Base-by-base conservation (phyloP, 441 rosid species). In the Erodium texanum region DNA sequence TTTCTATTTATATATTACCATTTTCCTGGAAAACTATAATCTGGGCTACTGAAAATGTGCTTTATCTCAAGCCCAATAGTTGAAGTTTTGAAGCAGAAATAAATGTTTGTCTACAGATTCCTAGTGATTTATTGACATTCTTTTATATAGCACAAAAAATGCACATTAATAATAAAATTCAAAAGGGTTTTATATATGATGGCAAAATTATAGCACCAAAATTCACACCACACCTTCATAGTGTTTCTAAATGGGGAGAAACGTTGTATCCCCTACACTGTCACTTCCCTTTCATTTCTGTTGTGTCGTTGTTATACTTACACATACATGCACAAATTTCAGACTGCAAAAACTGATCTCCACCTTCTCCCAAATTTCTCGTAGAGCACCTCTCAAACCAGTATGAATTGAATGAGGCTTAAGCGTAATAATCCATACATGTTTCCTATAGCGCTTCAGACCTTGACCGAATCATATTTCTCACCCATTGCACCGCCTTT, bases 401-500 rank as follows among this genome's bases (percentile, higher is more conserved):
- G 71, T 63, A 71, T 69, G 66, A 77, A 32, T 75, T 64, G 48
- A n/a, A n/a, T n/a, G 80, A 70, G 77, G 72, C 67, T 15, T 64
- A 48, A 68, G 62, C 3, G 10, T 5, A 11, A 45, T 45, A 27
- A 4, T 50, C 24, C 15, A 59, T 22, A 12, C 65, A 56, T 58
- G 48, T 43, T 43, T 12, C 50, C 1, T 43, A 10, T 43, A 5
- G 20, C 65, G 11, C 32, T 58, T 78, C 84, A 93, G 68, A 73
- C 92, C 83, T 86, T 91, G 74, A 92, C 80, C 24, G 87, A 69
- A 52, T 86, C 91, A 4, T 92, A 91, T 66, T 80, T 88, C 72
- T 89, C 99, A 66, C 97, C 87, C 65, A 88, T 66, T 7, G 81
- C 84, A 45, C 97, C 99, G 0, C 96, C 99, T 80, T 94, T 94